Base-by-base conservation (phyloP, 768 basidiomycete genomes). In the Candolleomyces eurysporus region DNA sequence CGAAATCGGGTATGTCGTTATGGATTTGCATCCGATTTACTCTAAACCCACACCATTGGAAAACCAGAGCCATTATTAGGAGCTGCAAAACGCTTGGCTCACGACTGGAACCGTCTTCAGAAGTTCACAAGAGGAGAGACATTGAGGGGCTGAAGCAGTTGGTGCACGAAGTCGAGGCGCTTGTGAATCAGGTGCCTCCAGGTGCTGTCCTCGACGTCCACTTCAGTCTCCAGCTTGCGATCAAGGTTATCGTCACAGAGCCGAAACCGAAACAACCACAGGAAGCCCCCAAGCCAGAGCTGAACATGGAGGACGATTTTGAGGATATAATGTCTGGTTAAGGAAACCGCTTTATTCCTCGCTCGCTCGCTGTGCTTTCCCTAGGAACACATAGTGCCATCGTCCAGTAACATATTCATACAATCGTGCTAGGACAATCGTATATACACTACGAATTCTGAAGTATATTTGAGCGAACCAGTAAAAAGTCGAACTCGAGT, bases 171-270 rank as follows among this genome's bases (percentile, higher is more conserved):
- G 66, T 69, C 9, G 58, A 67, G 31, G 57, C 45, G 11, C 61
- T 69, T 40, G 62, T 66, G 40, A 31, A 32, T 14, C 59, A 66
- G 16, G 53, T 64, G 13, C 57, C 60, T n/a, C 57, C 62, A 14
- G 63, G n/a, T 17, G 64, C 63, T 2, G 62, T 59, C 21, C 61
- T 52, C 21, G 63, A 70, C 19, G 63, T 68, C 17, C 50, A 60
- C 39, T 58, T 62, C 22, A 63, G 68, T 61, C 61, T 70, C 59
- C 60, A 58, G 19, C 39, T 66, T 21, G 64, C 54, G 6, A 48
- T 65, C 46, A 68, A 68, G 49, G 66, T 61, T 7, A 68, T 70
- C 54, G 65, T 70, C 17, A 40, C 48, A 22, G 59, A 59, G 48
- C 60, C 58, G 57, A 55, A 13, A 30, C 49, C 42, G 11, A 26